Conservation (phyloP, 371 early-diverging fungal genomes). For the Rhizopus arrhizus region DNA sequence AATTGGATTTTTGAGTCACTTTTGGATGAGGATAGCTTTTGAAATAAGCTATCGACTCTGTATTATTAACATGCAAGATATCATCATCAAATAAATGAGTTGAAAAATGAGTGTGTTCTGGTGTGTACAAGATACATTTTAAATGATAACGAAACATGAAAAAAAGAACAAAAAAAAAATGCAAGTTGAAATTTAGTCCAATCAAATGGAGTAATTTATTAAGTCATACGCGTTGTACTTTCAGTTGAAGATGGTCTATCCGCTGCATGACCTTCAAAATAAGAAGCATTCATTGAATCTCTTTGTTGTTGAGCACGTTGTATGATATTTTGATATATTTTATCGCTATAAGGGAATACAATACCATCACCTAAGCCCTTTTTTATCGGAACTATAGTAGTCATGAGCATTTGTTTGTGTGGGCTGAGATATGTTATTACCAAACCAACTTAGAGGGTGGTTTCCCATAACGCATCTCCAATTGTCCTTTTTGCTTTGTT, state of each 20-base stretch:
- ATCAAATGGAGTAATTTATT: neutral
- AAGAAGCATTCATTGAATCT: slow-evolving; percentile 7
- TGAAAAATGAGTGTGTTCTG: slow-evolving; percentile 8
- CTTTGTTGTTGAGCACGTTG: slow-evolving; percentile 49
- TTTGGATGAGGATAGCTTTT: slow-evolving; percentile 8
- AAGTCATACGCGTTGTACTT: slow-evolving; percentile 14
- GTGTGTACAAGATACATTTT: slow-evolving; percentile 40
- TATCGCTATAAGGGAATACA: slow-evolving; percentile 53
- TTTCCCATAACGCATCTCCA: slow-evolving; percentile 54
- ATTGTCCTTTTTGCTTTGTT: slow-evolving; percentile 42
- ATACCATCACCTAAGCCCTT: slow-evolving; percentile 53
- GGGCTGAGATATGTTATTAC: slow-evolving; percentile 28
- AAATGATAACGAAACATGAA: slow-evolving; percentile 49
- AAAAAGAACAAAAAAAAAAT: neutral
- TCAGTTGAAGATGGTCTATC: slow-evolving; percentile 22
- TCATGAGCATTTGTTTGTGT: neutral
- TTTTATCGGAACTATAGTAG: slow-evolving; percentile 36
- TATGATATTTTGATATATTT: slow-evolving; percentile 42
- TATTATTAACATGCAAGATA: slow-evolving; percentile 10
- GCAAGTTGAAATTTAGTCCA: neutral
- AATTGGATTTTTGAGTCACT: neutral
- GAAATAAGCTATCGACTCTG: slow-evolving; percentile 8
- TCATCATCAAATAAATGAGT: slow-evolving; percentile 6
- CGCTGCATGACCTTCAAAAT: slow-evolving; percentile 14
- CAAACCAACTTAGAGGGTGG: slow-evolving; percentile 38